Conservation (phyloP, 2,329 filamentous ascomycete genomes). For the Lasiodiplodia gonubiensis region DNA sequence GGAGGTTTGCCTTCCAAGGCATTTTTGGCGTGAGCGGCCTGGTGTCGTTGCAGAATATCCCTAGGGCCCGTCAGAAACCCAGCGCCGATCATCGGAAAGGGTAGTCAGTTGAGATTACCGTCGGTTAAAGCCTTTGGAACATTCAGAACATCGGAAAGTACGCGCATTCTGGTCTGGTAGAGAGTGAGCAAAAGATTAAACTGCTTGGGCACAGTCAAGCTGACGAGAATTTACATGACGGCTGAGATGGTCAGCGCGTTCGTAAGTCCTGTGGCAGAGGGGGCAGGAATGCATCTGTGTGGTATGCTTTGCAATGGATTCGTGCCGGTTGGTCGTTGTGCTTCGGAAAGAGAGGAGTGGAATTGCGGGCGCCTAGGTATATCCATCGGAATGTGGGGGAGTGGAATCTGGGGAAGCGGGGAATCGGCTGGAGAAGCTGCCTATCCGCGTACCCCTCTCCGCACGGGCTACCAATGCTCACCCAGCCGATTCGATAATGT, state of each 20-base stretch:
- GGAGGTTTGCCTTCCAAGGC: constrained; percentile 33
- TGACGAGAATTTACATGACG: constrained; percentile 41
- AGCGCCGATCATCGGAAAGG: not conserved
- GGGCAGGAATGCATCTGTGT: constrained; percentile 33
- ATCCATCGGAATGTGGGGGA: constrained; percentile 20
- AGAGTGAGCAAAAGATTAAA: not conserved
- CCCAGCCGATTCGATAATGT: not conserved
- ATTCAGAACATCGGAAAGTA: constrained; percentile 39
- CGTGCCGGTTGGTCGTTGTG: not conserved
- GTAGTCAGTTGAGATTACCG: not conserved
- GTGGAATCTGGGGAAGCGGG: not conserved
- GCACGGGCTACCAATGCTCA: too few species aligned
- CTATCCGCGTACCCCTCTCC: not conserved
- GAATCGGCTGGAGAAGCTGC: too few species aligned
- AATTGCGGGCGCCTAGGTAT: constrained; percentile 11
- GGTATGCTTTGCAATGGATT: not conserved
- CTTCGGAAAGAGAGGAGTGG: not conserved
- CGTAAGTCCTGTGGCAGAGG: constrained; percentile 38
- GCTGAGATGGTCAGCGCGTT: constrained; percentile 40
- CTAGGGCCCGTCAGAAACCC: constrained; percentile 20
- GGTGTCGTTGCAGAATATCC: constrained; percentile 40
- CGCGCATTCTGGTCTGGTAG: constrained; percentile 35
- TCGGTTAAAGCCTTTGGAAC: constrained; percentile 40
- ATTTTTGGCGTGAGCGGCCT: constrained; percentile 38
- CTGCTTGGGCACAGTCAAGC: not conserved